These are phyloP conservation scores for Lactifluus rugatus DNA, from an alignment of 768 basidiomycete genomes.

Conservation along the genomic window DNA sequence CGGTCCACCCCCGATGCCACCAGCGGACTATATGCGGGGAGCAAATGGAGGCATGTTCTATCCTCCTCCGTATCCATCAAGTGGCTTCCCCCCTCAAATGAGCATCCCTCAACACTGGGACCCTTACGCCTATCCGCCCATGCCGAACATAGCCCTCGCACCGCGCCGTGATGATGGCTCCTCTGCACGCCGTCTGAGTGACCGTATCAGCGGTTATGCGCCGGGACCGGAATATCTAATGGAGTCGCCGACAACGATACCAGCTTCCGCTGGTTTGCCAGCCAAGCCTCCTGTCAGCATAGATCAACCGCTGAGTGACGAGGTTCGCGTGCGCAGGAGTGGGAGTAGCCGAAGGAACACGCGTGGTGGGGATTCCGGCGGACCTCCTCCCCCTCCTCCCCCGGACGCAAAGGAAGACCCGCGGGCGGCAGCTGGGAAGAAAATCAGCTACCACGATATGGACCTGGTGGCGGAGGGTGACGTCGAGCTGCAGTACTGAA, in stretches of 20 bases:
- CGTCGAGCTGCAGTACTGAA: constrained; percentile 33
- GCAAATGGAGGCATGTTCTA: constrained; percentile 15
- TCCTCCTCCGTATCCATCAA: constrained; percentile 37
- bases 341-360: constrained; percentile 31
- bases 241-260: constrained; percentile 35
- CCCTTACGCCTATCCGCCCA: constrained; percentile 36
- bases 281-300: constrained; percentile 54
- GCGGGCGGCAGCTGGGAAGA: constrained; percentile 75
- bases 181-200: constrained; percentile 60
- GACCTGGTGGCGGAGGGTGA: constrained; percentile 77
- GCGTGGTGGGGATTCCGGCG: constrained; percentile 27
- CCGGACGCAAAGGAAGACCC: constrained; percentile 91
- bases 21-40: constrained; percentile 27
- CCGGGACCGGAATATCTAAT: constrained; percentile 34
- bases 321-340: constrained; percentile 27
- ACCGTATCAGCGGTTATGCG: constrained; percentile 73
- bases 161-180: constrained; percentile 50
- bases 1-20: constrained; percentile 35
- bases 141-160: constrained; percentile 28
- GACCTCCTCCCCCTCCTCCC: constrained; percentile 68
- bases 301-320: constrained; percentile 39
- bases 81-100: constrained; percentile 29
- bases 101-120: constrained; percentile 39
- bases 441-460: constrained; percentile 94
- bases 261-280: constrained; percentile 65